These are phyloP conservation scores for Erucastrum elatum DNA, from an alignment of 345 rosid genomes.

Conservation along the genomic window DNA sequence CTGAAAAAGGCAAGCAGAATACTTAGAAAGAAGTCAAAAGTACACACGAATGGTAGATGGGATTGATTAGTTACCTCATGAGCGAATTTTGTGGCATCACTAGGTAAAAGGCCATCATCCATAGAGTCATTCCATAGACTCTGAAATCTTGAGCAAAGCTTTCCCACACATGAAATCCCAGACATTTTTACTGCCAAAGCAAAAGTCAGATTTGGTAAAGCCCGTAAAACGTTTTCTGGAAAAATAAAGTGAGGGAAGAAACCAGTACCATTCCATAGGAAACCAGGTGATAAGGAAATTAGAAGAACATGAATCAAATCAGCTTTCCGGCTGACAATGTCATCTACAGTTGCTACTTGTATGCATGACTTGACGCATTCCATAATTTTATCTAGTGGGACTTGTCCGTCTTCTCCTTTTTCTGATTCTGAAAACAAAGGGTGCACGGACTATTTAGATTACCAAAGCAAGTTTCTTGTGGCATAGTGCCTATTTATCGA, in stretches of 20 bases:
- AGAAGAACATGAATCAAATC: slow-evolving; percentile 55
- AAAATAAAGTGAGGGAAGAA: slow-evolving; percentile 16
- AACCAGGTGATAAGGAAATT: slow-evolving; percentile 64
- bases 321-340: slow-evolving; percentile 54
- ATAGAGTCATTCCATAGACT: slow-evolving; percentile 42
- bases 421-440: slow-evolving; percentile 53
- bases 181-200: slow-evolving; percentile 72
- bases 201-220: slow-evolving; percentile 10
- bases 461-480: slow-evolving; percentile 4
- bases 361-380: slow-evolving; percentile 67
- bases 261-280: slow-evolving; percentile 77
- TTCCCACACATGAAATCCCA: slow-evolving; percentile 62
- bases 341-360: slow-evolving; percentile 56
- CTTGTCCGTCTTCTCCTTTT: slow-evolving; percentile 47
- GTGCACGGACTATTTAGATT: slow-evolving; percentile 7
- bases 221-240: neutral
- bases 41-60: neutral
- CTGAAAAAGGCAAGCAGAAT: slow-evolving; percentile 47
- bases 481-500: neutral
- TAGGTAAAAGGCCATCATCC: slow-evolving; percentile 41
- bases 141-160: slow-evolving; percentile 67
- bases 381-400: slow-evolving; percentile 68
- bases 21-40: slow-evolving; percentile 21
- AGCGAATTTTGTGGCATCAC: slow-evolving; percentile 43
- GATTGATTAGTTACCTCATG: slow-evolving; percentile 57